These are phyloP conservation scores for Penicillium subrubescens DNA, from an alignment of 495 filamentous ascomycete species.

Conservation along the genomic window DNA sequence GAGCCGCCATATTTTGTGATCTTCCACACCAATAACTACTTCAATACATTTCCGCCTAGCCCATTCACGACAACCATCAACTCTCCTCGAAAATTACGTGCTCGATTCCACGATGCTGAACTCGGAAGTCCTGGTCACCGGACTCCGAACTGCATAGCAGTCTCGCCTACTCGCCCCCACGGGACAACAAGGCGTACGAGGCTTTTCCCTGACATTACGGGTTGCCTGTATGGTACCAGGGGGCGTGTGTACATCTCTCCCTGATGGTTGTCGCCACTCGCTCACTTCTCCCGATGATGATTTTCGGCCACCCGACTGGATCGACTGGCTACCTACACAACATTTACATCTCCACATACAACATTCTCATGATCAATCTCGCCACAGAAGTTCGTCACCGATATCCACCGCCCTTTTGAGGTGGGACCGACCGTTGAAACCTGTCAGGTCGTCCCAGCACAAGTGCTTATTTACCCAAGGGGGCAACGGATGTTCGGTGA, in stretches of 20 bases:
- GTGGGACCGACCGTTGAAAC: constrained; percentile 13
- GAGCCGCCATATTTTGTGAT: constrained; percentile 6
- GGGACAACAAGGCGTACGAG: background rate
- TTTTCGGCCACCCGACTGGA: constrained; percentile 27
- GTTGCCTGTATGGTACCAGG: background rate
- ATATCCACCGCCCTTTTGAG: constrained; percentile 16
- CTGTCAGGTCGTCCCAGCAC: constrained; percentile 9
- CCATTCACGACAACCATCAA: constrained; percentile 12
- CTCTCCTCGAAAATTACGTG: background rate
- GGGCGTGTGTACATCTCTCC: background rate
- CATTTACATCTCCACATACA: background rate
- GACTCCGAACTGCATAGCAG: background rate
- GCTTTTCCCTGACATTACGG: background rate
- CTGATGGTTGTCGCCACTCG: constrained; percentile 21
- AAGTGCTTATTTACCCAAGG: constrained; percentile 26
- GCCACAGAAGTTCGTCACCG: constrained; percentile 17
- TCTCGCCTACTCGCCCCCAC: background rate
- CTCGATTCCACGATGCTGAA: background rate
- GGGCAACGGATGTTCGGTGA: constrained; percentile 27
- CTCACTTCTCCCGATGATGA: constrained; percentile 9
- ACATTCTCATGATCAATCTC: constrained; percentile 2
- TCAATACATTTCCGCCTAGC: constrained; percentile 13
- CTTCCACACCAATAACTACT: background rate
- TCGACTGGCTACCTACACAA: constrained; percentile 21
- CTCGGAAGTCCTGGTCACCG: background rate